Evolutionary conservation across 352 stramenopile genomes (phyloP), one percentile per base, ranked within the genome.

Genomic region (Lagenidium giganteum): DNA sequence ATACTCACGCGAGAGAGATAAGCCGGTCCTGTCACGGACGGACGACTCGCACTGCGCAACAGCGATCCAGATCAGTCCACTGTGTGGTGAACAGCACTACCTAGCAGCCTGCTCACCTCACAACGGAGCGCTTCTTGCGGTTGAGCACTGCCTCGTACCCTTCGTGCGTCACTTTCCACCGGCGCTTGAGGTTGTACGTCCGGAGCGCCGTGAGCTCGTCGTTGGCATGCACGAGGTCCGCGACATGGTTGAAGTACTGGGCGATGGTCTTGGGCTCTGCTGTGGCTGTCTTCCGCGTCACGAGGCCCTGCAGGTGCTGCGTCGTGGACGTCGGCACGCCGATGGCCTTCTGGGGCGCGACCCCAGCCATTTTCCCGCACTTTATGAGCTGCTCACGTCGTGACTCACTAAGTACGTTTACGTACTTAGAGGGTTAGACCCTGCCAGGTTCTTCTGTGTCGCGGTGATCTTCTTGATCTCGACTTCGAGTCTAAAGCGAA

Each of bases 131-230:
- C 48, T 92, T 92, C 47, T 83, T 84, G 23, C 72, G 64, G 42
- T 66, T 90, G 20, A 92, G 45, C 16, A 92, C 80, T 7, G 70
- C 64, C 51, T 92, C 80, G 47, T 90, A 89, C 26, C 77, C 80
- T 14, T 84, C 56, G 40, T 71, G 69, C 7, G 65, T 61, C 3
- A 87, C 58, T 30, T 79, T 67, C 39, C 64, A 67, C 24, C 73
- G 53, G 36, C 80, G 72, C 58, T 87, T 89, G 25, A 88, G 57
- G 42, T 80, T 87, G 51, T 83, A 80, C 25, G 44, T 54, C 20
- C 77, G 68, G 12, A 70, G 44, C 42, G 54, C 58, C 8, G 68
- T 80, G 48, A 89, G 41, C 24, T 76, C 57, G 25, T 72, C 48
- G 30, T 89, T 89, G 41, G 47, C 58, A 16, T 39, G 56, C 22